phyloP scores from a whole-genome alignment of 2,329 filamentous ascomycete genomes.

The Phialophora chinensis region DNA sequence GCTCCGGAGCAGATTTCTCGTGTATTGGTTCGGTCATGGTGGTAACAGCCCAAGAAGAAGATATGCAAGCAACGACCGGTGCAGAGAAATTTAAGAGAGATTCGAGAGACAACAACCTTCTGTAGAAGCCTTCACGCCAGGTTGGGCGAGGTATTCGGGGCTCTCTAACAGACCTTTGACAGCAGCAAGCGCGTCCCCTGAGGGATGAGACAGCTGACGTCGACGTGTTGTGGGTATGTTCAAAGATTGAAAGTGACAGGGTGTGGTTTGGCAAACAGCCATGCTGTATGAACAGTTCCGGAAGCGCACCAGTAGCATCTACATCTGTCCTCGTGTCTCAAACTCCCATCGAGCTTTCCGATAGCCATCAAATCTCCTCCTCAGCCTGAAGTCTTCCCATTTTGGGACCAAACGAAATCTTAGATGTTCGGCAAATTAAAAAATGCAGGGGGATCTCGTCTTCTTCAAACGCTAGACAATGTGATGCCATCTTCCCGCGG shows the following conservation, averaged over 20 bases:
- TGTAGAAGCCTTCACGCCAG: neutral
- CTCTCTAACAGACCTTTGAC: neutral
- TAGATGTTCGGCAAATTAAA: constrained; percentile 1
- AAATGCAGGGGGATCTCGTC: constrained; percentile 2
- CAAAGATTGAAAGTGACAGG: neutral
- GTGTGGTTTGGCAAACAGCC: neutral
- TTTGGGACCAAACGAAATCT: neutral
- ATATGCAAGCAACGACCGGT: neutral
- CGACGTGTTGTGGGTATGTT: neutral
- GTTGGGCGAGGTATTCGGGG: neutral
- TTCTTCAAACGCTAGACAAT: neutral
- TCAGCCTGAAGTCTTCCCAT: constrained; percentile 10
- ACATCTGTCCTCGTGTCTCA: constrained; percentile 4
- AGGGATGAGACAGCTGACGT: constrained; percentile 5
- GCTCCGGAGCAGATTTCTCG: neutral
- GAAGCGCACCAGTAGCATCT: neutral
- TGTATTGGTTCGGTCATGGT: neutral
- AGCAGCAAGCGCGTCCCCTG: constrained; percentile 1
- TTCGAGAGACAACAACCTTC: neutral
- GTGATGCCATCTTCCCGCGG: constrained; percentile 3
- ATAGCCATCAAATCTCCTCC: constrained; percentile 4
- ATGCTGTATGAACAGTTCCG: neutral
- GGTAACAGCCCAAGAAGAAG: neutral
- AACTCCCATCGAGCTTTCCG: neutral
- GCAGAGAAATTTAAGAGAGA: neutral